Evolutionary conservation across 768 basidiomycete genomes (phyloP), one percentile per base, ranked within the genome.

Genomic region (Calocybe indica): DNA sequence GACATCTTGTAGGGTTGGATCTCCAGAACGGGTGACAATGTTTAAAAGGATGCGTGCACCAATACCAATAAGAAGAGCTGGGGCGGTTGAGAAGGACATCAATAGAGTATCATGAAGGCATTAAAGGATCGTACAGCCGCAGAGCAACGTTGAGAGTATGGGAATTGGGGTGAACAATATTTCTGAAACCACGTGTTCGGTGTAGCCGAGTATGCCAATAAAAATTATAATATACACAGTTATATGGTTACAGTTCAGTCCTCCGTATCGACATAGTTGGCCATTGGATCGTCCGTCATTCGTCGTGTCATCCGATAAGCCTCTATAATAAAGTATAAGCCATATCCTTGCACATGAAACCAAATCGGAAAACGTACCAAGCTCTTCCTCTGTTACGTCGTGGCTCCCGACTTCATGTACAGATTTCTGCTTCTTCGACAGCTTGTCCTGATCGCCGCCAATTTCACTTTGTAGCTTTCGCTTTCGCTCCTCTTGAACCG

Each of bases 241-340:
- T 46, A 36, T 11, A 29, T 38, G 34, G n/a, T 28, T 15, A 11
- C 13, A 40, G 28, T 38, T 28, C 35, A 66, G 22, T 61, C 61
- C 5, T 78, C 80, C 38, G 63, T 54, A 62, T 92, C 92, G 43
- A 90, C 75, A 61, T 93, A 92, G 62, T 88, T 90, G 36, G 88
- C 88, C 92, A 96, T 96, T 3, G 92, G 92, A 64, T 96, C 92
- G 49, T 92, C 89, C 41, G 74, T 70, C 66, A 83, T 80, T 1
- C 79, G 76, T 44, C 80, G 78, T 54, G 76, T 78, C 79, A 92
- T 83, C 49, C 92, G 79, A 65, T 94, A 96, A n/a, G 88, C 89
- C 85, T 96, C 92, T 90, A 71, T 52, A 62, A 55, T 39, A 22
- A 50, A 9, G 41, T 48, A 61, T 51, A 11, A 61, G 34, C 13